Conservation (phyloP, 768 basidiomycete species). For the Clitopilus hobsonii region DNA sequence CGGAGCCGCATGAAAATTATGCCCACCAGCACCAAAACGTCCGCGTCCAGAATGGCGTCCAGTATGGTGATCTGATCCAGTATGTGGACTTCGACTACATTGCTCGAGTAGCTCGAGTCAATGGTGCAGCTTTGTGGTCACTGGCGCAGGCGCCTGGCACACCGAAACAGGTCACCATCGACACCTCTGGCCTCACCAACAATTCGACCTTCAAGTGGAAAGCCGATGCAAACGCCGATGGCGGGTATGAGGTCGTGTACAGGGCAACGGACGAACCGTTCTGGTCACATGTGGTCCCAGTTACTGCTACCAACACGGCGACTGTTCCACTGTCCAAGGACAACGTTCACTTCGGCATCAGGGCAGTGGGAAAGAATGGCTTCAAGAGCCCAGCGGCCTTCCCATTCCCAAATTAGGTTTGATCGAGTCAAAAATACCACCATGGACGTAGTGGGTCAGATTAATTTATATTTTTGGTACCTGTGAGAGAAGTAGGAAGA, state of each 20-base stretch:
- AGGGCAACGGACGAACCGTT: constrained; percentile 31
- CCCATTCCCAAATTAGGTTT: constrained; percentile 12
- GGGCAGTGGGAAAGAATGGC: constrained; percentile 48
- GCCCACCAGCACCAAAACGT: constrained; percentile 56
- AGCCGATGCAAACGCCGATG: constrained; percentile 31
- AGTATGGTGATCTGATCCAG: constrained; percentile 51
- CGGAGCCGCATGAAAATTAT: constrained; percentile 53
- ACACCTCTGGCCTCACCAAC: constrained; percentile 45
- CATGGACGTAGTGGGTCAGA: background rate
- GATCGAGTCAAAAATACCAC: background rate
- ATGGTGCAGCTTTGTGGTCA: constrained; percentile 49
- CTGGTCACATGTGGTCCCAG: constrained; percentile 44
- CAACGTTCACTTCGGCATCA: constrained; percentile 45
- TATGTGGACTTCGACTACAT: constrained; percentile 53
- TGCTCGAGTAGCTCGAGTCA: constrained; percentile 45
- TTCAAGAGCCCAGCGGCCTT: constrained; percentile 48
- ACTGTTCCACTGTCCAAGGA: constrained; percentile 45
- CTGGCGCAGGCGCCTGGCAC: constrained; percentile 53
- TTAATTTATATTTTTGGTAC: background rate
- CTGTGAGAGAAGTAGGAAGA: background rate
- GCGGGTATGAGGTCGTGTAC: constrained; percentile 50
- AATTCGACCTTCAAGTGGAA: constrained; percentile 50
- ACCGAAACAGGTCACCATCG: constrained; percentile 41
- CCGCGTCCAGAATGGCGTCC: constrained; percentile 43
- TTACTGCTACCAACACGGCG: constrained; percentile 35